A percentile compares a stretch with the other conserved stretches of the same genome.
Conservation (phyloP, 352 stramenopile species). For the Globisporangium splendens region DNA sequence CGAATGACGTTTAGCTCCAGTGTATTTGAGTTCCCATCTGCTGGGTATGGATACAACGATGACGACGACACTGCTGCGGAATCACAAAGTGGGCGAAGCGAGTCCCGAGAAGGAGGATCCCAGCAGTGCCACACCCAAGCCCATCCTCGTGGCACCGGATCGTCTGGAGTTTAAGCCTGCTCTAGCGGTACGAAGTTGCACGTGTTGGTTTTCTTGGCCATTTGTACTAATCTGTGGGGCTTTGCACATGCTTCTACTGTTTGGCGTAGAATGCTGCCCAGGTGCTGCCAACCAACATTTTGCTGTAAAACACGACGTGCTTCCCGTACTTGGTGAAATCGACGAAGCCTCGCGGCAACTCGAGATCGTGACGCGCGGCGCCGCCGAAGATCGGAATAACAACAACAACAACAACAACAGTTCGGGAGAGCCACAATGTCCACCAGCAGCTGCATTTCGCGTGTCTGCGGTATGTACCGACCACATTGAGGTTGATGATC, state of each 20-base stretch:
- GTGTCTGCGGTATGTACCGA: constrained; percentile 29
- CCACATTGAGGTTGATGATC: constrained; percentile 16
- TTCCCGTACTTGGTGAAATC: constrained; percentile 59
- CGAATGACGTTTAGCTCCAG: constrained; percentile 21
- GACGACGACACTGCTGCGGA: constrained; percentile 20
- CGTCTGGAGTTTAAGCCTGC: constrained; percentile 65
- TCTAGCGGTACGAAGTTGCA: constrained; percentile 20
- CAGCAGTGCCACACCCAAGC: constrained; percentile 15
- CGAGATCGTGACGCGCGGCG: constrained; percentile 51
- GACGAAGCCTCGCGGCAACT: constrained; percentile 47
- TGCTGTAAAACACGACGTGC: constrained; percentile 68
- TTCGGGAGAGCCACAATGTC: constrained; percentile 1
- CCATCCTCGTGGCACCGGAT: constrained; percentile 58
- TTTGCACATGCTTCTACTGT: background rate
- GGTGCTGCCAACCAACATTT: constrained; percentile 65
- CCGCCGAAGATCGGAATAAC: constrained; percentile 2
- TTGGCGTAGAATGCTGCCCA: constrained; percentile 24
- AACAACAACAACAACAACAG: constrained; percentile 2
- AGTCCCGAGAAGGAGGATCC: constrained; percentile 26
- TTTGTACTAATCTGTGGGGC: too few species aligned
- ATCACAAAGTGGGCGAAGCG: constrained; percentile 7
- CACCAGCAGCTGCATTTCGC: constrained; percentile 28
- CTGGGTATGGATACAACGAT: constrained; percentile 22
- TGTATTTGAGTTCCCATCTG: constrained; percentile 32
- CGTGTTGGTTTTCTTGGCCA: too few species aligned